Conservation (phyloP, 768 basidiomycete species). For the Calvatia gigantea region DNA sequence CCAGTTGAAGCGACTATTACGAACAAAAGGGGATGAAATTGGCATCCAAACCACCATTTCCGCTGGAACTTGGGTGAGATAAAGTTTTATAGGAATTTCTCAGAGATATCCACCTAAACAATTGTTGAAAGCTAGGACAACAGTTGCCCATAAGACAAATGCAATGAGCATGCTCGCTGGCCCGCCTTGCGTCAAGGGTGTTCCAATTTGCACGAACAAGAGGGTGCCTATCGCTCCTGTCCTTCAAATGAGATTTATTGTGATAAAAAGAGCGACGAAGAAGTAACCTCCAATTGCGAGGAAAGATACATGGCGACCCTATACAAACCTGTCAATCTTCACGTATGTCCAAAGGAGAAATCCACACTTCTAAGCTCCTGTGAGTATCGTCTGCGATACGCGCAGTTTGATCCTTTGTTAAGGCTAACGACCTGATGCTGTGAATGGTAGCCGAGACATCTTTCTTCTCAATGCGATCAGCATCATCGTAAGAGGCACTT, state of each 20-base stretch:
- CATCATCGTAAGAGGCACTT: background rate
- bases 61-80: conserved; percentile 30
- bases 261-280: background rate
- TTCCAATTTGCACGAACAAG: conserved; percentile 69
- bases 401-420: background rate
- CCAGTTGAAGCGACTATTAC: conserved; percentile 17
- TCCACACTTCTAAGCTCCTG: background rate
- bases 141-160: conserved; percentile 44
- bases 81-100: background rate
- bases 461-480: background rate
- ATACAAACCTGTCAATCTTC: background rate
- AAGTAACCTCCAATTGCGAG: conserved; percentile 45
- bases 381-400: background rate
- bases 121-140: conserved; percentile 45
- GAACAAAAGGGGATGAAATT: conserved; percentile 70
- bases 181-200: conserved; percentile 54
- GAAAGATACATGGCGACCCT: conserved; percentile 50
- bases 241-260: background rate
- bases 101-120: conserved; percentile 32
- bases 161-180: conserved; percentile 51
- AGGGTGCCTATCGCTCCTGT: conserved; percentile 71
- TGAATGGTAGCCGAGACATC: background rate
- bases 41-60: conserved; percentile 83
- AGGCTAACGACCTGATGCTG: background rate
- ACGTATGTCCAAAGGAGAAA: no score